Base-by-base conservation (phyloP, 2,329 filamentous ascomycete species). In the Sarocladium kiliense region DNA sequence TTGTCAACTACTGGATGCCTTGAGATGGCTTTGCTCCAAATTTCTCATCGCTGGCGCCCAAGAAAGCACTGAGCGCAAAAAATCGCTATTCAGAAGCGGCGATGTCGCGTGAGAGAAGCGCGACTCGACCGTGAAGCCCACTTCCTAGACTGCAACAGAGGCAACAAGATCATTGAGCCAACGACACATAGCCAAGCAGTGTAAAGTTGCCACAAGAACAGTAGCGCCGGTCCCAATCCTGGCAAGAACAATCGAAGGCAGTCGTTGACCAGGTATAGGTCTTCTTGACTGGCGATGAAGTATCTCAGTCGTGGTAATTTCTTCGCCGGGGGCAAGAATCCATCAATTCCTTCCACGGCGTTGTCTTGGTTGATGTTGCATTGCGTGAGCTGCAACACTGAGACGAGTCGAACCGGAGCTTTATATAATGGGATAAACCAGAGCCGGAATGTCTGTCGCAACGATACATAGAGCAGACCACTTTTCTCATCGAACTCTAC, bases 191-290 rank as follows among this genome's bases (percentile, higher is more conserved):
- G 65, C 3, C 81, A 58, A 0, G 88, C 87, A 3, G 83, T 83
- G 54, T 83, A 75, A 19, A 86, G 71, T 66, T 91, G 87, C 78
- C 81, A 87, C 1, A 63, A 10, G 2, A 77, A 59, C 69, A 81
- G 75, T 1, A 91, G 68, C 23, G 80, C 64, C 7, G 75, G 70
- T 0, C 82, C 84, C 0, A 86, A 70, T 0, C 81, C 78, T 11
- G 87, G 84, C 16, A 80, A 63, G 18, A 92, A 62, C 65, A 95
- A 94, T 62, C 86, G 86, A 58, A 93, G 74, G 59, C 86, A 86
- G 61, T 96, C 87, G 50, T 84, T 86, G 1, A 84, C 77, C 63
- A 93, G 89, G 65, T 96, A 96, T 7, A 92, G 72, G 65, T 96
- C 91, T 60, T 95, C 85, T 66, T 96, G 91, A 18, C 77, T 80